These are phyloP conservation scores for Verticillium isaacii DNA, from an alignment of 2,329 filamentous ascomycete genomes.

Conservation along the genomic window DNA sequence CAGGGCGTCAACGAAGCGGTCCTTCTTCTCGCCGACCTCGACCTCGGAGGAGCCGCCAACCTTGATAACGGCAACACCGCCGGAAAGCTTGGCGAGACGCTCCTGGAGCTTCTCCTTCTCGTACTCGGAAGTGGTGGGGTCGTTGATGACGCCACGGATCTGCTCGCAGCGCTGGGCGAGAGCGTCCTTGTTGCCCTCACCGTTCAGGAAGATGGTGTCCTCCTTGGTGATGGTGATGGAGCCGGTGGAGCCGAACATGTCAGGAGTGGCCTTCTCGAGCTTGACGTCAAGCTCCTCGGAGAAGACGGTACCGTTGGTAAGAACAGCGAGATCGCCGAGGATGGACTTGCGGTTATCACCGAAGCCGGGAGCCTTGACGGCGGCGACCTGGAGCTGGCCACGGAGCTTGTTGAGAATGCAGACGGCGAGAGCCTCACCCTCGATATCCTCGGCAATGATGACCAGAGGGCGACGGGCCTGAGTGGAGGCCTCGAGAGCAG, in stretches of 20 bases:
- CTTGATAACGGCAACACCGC: slow-evolving; percentile 98
- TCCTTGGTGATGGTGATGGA: slow-evolving; percentile 99
- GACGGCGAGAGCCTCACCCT: slow-evolving; percentile 95
- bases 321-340: slow-evolving; percentile 89
- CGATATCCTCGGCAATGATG: slow-evolving; percentile 99
- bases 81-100: slow-evolving; percentile 97
- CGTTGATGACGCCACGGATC: slow-evolving; percentile 93
- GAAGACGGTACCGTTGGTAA: slow-evolving; percentile 97
- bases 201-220: slow-evolving; percentile 98
- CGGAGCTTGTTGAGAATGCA: slow-evolving; percentile 99
- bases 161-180: slow-evolving; percentile 97
- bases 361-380: slow-evolving; percentile 98
- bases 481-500: slow-evolving; percentile 93
- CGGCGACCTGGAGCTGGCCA: slow-evolving; percentile 96
- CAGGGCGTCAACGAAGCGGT: slow-evolving; percentile 95
- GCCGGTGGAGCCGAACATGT: slow-evolving; percentile 94
- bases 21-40: slow-evolving; percentile 99
- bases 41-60: slow-evolving; percentile 97
- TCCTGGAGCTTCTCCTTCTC: slow-evolving; percentile 99
- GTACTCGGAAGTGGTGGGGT: slow-evolving; percentile 94
- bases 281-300: slow-evolving; percentile 98
- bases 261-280: slow-evolving; percentile 94
- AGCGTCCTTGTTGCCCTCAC: slow-evolving; percentile 88
- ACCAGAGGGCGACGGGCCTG: slow-evolving; percentile 92
- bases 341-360: slow-evolving; percentile 99